phyloP scores from a whole-genome alignment of 2,329 filamentous ascomycete genomes.

The Aspergillus costaricaensis region DNA sequence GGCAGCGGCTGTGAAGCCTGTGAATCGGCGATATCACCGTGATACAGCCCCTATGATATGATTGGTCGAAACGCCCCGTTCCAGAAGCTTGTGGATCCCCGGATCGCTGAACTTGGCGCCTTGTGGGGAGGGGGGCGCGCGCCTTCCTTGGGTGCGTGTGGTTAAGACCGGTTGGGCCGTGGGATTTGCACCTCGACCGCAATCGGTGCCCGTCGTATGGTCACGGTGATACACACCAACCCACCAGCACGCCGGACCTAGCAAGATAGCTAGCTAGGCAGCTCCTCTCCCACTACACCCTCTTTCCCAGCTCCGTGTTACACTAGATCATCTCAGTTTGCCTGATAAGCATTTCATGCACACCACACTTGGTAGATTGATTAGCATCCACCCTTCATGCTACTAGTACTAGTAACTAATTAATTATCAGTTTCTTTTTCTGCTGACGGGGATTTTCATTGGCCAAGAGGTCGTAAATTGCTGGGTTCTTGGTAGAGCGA shows the following conservation, averaged over 20 bases:
- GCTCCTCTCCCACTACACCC: background rate
- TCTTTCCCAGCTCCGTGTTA: background rate
- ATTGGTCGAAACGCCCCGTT: slow-evolving; percentile 22
- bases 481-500: background rate
- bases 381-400: background rate
- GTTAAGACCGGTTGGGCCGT: slow-evolving; percentile 6
- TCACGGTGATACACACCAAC: slow-evolving; percentile 3
- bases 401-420: too few relatives aligned
- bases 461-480: background rate
- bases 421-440: too few relatives aligned
- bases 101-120: slow-evolving; percentile 25
- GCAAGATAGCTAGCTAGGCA: background rate
- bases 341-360: slow-evolving; percentile 14
- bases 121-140: slow-evolving; percentile 18
- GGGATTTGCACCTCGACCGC: slow-evolving; percentile 10
- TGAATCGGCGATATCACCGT: slow-evolving; percentile 25
- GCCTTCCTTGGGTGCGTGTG: slow-evolving; percentile 17
- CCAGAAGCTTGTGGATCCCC: slow-evolving; percentile 28
- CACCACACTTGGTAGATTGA: slow-evolving; percentile 5
- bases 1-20: slow-evolving; percentile 17
- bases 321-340: slow-evolving; percentile 6
- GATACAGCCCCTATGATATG: slow-evolving; percentile 8
- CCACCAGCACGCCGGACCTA: too few relatives aligned
- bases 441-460: background rate
- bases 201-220: background rate